These are phyloP conservation scores for Termitomyces sp. DNA, from an alignment of 768 basidiomycete species.

Conservation along the genomic window DNA sequence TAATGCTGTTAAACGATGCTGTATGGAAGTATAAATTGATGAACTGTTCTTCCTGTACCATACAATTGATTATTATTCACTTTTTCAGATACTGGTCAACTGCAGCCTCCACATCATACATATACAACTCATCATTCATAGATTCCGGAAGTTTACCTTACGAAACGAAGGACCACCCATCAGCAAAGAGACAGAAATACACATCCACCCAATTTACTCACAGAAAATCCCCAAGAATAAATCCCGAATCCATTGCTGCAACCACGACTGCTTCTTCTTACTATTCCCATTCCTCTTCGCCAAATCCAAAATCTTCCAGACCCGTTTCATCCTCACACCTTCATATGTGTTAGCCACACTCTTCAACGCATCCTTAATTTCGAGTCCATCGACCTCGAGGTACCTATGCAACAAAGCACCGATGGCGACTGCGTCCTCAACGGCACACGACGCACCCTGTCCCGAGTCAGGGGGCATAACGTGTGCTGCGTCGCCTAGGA, in stretches of 20 bases:
- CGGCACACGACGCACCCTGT: slow-evolving; percentile 36
- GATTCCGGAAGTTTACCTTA: slow-evolving; percentile 27
- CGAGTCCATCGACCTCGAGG: slow-evolving; percentile 6
- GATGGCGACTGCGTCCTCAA: slow-evolving; percentile 34
- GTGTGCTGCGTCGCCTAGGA: slow-evolving; percentile 40
- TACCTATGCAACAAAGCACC: slow-evolving; percentile 7
- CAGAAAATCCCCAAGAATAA: slow-evolving; percentile 27
- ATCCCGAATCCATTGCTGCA: slow-evolving; percentile 28
- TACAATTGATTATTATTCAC: neutral
- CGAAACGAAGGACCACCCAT: neutral
- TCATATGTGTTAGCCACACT: neutral
- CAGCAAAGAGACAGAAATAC: neutral
- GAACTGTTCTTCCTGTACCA: neutral
- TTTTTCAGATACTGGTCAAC: slow-evolving; percentile 19
- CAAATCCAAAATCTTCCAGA: slow-evolving; percentile 22
- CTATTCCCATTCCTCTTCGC: slow-evolving; percentile 25
- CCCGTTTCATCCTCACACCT: neutral
- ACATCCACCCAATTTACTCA: slow-evolving; percentile 13
- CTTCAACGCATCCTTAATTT: slow-evolving; percentile 11
- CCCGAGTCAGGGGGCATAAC: slow-evolving; percentile 38
- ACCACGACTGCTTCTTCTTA: slow-evolving; percentile 26
- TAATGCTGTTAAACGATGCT: neutral
- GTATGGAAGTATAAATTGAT: neutral
- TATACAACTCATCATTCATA: slow-evolving; percentile 20
- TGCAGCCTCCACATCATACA: slow-evolving; percentile 22